Conservation (phyloP, 2,329 filamentous ascomycete species). For the Phialophora expanda region DNA sequence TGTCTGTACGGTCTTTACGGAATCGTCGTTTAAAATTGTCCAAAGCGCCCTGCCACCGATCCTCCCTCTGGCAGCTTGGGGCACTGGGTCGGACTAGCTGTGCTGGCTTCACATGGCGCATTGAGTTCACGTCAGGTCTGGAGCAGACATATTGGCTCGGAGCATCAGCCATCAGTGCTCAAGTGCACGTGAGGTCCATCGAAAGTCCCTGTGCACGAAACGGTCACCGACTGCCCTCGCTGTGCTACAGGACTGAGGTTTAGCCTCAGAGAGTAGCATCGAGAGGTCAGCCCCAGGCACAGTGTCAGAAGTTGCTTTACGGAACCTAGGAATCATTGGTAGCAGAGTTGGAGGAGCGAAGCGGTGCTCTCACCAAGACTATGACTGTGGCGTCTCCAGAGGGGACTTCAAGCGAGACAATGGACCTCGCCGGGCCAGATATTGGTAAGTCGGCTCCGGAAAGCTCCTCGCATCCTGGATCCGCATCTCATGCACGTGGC, state of each 20-base stretch:
- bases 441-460: constrained; percentile 24
- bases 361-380: not conserved
- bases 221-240: not conserved
- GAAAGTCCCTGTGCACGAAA: not conserved
- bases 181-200: not conserved
- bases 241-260: not conserved
- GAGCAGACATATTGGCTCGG: not conserved
- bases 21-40: constrained; percentile 4
- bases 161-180: not conserved
- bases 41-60: constrained; percentile 2
- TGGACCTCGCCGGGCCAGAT: constrained; percentile 12
- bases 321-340: not conserved
- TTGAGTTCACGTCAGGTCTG: not conserved
- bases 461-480: not conserved
- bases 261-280: not conserved
- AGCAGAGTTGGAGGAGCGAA: constrained; percentile 1
- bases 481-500: constrained; percentile 9
- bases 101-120: constrained; percentile 3
- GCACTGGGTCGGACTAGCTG: not conserved
- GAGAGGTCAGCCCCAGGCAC: not conserved
- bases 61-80: not conserved
- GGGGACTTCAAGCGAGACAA: constrained; percentile 11
- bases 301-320: not conserved
- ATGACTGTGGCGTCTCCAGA: constrained; percentile 20
- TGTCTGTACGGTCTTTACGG: constrained; percentile 21